phyloP scores from a whole-genome alignment of 305 asterid genomes.

The Fraxinus sp. region DNA sequence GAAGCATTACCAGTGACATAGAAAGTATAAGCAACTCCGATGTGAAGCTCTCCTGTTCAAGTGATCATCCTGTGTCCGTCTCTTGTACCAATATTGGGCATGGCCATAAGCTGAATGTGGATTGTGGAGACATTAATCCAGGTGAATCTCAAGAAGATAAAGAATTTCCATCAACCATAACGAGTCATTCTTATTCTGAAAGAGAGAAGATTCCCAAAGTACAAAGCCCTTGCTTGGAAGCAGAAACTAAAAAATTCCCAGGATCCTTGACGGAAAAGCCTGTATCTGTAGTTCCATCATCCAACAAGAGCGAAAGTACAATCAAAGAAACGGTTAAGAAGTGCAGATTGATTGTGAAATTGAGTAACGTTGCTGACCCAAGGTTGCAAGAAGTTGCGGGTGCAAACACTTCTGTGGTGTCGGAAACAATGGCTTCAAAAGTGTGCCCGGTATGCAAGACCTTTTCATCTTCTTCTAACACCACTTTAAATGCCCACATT shows the following conservation, averaged over 20 bases:
- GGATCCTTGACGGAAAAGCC: slow-evolving; percentile 26
- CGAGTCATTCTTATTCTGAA: slow-evolving; percentile 47
- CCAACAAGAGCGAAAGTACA: slow-evolving; percentile 35
- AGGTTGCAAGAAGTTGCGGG: slow-evolving; percentile 39
- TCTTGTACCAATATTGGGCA: slow-evolving; percentile 19
- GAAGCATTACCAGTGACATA: not conserved
- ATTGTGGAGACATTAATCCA: slow-evolving; percentile 32
- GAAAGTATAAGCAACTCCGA: slow-evolving; percentile 30
- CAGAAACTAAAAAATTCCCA: slow-evolving; percentile 35
- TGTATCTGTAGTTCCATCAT: slow-evolving; percentile 28
- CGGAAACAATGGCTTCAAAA: slow-evolving; percentile 80
- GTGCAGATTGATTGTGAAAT: slow-evolving; percentile 54
- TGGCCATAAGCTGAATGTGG: slow-evolving; percentile 29
- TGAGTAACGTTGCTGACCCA: slow-evolving; percentile 38
- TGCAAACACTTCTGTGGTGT: slow-evolving; percentile 36
- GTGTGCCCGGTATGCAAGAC: slow-evolving; percentile 96
- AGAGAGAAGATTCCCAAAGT: slow-evolving; percentile 35
- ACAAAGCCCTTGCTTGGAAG: slow-evolving; percentile 34
- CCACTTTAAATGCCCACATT: slow-evolving; percentile 93
- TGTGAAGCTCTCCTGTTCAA: slow-evolving; percentile 31
- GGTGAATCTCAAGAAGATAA: slow-evolving; percentile 46
- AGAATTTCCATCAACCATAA: slow-evolving; percentile 37
- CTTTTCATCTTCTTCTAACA: slow-evolving; percentile 86
- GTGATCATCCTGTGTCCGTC: slow-evolving; percentile 23
- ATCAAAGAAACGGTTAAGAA: slow-evolving; percentile 48